phyloP scores from a whole-genome alignment of 208 protist genomes.

The Trypanosomatidae sp. region DNA sequence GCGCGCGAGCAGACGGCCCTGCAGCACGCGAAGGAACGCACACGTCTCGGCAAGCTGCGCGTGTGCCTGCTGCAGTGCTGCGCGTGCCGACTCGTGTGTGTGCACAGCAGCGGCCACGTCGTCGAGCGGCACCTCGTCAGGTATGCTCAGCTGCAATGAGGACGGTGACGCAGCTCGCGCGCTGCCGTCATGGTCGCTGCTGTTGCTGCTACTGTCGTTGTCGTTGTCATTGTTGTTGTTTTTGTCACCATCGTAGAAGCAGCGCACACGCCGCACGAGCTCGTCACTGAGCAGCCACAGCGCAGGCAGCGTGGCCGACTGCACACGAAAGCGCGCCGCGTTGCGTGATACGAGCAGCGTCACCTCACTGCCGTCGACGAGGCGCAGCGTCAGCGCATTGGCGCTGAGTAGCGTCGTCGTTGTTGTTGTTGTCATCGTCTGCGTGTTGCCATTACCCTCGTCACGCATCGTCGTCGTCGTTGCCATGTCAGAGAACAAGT shows the following conservation, averaged over 20 bases:
- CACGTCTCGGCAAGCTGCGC: constrained; percentile 26
- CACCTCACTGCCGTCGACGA: constrained; percentile 76
- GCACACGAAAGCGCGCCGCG: constrained; percentile 76
- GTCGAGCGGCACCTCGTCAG: constrained; percentile 66
- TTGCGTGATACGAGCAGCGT: constrained; percentile 90
- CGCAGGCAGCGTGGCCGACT: constrained; percentile 69
- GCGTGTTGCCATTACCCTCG: too few species aligned
- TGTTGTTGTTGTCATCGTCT: too few species aligned
- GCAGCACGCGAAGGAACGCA: constrained; percentile 64
- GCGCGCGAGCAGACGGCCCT: constrained; percentile 85
- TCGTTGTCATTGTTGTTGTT: too few species aligned
- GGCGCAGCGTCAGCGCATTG: constrained; percentile 78
- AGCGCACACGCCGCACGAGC: constrained; percentile 32
- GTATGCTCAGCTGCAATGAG: too few species aligned
- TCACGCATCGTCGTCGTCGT: constrained; percentile 8
- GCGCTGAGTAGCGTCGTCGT: background rate
- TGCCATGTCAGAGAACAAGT: constrained; percentile 81
- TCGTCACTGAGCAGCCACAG: constrained; percentile 76
- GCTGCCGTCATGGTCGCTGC: too few species aligned
- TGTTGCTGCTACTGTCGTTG: too few species aligned
- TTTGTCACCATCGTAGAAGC: constrained; percentile 30
- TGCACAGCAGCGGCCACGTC: constrained; percentile 72
- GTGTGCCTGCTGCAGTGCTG: constrained; percentile 29
- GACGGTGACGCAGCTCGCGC: too few species aligned
- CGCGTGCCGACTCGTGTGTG: constrained; percentile 53